Percentiles rank a stretch among this genome's conserved stretches.
Evolutionary conservation across 106 monocot genomes (phyloP).

Genomic region (Phalaenopsis equestris): DNA sequence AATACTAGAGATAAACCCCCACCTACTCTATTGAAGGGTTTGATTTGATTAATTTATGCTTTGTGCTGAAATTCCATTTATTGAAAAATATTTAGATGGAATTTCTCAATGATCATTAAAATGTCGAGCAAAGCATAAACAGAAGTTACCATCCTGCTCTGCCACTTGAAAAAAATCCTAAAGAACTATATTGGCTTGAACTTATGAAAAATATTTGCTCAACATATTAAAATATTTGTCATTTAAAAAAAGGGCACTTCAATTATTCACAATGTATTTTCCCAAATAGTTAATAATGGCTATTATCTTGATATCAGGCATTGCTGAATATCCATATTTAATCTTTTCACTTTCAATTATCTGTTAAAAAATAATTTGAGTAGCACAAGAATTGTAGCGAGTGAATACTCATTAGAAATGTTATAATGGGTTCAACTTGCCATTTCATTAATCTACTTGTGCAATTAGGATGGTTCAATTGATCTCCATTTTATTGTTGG

Average conservation of each 20-base stretch:
- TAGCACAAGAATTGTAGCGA: not conserved
- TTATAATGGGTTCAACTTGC: not conserved
- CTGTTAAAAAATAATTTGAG: not conserved
- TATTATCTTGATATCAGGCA: not conserved
- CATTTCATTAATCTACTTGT: not conserved
- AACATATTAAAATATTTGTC: not conserved
- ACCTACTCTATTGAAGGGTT: not conserved
- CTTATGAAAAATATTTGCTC: not conserved
- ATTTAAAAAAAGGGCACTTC: not conserved
- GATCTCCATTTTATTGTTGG: not conserved
- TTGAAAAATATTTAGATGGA: not conserved
- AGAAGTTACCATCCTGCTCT: not conserved
- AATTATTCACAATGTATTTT: not conserved
- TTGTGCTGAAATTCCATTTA: not conserved
- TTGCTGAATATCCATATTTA: not conserved
- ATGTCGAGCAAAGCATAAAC: not conserved
- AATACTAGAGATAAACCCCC: not conserved
- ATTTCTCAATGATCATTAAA: not conserved
- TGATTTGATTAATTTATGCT: not conserved
- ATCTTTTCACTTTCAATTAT: not conserved
- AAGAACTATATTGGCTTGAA: not conserved
- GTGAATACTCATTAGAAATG: not conserved
- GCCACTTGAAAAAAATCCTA: not conserved
- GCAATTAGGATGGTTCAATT: not conserved
- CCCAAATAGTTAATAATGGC: not conserved